Evolutionary conservation across 176 grass and related monocot species (phyloP).

Genomic region (Carex kokanica): DNA sequence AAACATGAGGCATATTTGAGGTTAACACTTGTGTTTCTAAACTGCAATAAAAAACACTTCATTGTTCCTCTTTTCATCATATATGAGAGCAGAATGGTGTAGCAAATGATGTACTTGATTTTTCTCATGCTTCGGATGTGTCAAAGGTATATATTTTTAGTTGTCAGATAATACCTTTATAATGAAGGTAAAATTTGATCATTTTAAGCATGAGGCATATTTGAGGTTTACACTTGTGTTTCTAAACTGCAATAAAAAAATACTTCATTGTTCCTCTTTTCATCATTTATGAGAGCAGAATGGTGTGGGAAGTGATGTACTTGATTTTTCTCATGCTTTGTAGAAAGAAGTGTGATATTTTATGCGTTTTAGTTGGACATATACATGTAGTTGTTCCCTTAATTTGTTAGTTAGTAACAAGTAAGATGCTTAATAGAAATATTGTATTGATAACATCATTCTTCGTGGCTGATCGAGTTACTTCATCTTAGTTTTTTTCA

Average conservation of each 20-base stretch:
- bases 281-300: slow-evolving; percentile 16
- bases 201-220: not conserved
- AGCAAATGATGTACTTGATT: not conserved
- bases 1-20: slow-evolving; percentile 1
- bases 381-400: not conserved
- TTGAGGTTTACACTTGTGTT: not conserved
- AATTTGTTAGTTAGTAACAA: not conserved
- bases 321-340: not conserved
- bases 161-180: not conserved
- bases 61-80: slow-evolving; percentile 1
- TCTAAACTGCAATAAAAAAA: not conserved
- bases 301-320: not conserved
- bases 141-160: slow-evolving; percentile 54
- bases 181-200: not conserved
- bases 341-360: not conserved
- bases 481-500: not conserved
- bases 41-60: not conserved
- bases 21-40: not conserved
- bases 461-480: not conserved
- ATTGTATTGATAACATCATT: not conserved
- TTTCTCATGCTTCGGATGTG: slow-evolving; percentile 30
- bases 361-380: not conserved
- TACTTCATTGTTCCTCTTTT: not conserved
- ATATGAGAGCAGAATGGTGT: not conserved
- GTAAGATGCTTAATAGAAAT: not conserved